Conservation (phyloP, 176 grass and related monocot genomes). For the Miscanthus lutarioriparius region DNA sequence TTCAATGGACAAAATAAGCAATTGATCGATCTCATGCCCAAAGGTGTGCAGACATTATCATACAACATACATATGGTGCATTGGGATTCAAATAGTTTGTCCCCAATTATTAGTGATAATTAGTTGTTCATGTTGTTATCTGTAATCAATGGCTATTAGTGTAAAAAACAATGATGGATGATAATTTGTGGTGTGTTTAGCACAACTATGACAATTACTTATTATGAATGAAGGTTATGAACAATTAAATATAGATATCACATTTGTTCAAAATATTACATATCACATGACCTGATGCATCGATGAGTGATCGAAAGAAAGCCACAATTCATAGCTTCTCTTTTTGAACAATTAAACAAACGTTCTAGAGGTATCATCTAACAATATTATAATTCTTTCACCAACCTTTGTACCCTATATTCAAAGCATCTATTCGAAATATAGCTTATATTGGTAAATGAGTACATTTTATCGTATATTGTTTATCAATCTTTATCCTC, state of each 20-base stretch:
- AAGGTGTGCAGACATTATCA: neutral
- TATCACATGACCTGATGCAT: neutral
- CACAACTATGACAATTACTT: neutral
- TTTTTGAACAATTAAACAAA: neutral
- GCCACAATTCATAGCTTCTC: neutral
- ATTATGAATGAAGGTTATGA: neutral
- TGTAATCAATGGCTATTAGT: neutral
- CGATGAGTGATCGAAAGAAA: neutral
- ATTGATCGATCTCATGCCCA: neutral
- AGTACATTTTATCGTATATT: too few relatives aligned
- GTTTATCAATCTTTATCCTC: too few relatives aligned
- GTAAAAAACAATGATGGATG: neutral
- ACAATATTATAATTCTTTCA: too few relatives aligned
- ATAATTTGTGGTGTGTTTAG: neutral
- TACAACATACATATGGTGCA: neutral
- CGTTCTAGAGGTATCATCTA: neutral
- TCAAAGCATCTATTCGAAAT: too few relatives aligned
- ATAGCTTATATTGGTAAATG: too few relatives aligned
- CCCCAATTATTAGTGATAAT: slow-evolving; percentile 21
- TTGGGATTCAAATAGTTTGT: neutral
- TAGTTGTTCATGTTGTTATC: neutral
- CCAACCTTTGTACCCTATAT: too few relatives aligned
- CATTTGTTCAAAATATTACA: neutral
- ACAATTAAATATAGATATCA: neutral
- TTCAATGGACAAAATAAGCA: neutral